Evolutionary conservation across 2,329 filamentous ascomycete species (phyloP), one percentile per base, ranked within the genome.

Genomic region (Verticillium klebahnii): DNA sequence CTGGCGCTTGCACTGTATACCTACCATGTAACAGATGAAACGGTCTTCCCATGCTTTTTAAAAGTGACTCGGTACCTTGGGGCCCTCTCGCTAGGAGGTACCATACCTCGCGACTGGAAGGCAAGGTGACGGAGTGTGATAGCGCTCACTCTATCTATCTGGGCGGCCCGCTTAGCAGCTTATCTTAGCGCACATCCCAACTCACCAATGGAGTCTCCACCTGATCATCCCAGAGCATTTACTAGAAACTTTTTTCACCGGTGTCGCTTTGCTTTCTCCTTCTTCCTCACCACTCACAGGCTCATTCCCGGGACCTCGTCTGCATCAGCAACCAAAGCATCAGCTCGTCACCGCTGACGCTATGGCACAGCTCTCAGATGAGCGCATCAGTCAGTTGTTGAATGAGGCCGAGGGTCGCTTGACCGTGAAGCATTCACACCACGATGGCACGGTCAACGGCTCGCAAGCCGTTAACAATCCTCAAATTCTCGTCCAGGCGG

Each of bases 281-380:
- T 14, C 14, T 40, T 32, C 57, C 9, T 56, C 23, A 39, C 23
- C 14, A 29, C 34, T 14, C 37, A 37, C 17, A 19, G 29, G 55
- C 59, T 29, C 29, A 11, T 19, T 17, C 29, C 19, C 25, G 11
- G 45, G 57, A 17, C 36, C 36, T 17, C 50, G n/a, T 57, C 56
- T 17, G 58, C 40, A 50, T 52, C 45, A 12, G 45, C 19, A 52
- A 25, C 2, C 5, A 8, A 11, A 45, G 9, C 45, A 11, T 11
- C 19, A 12, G 45, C 45, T 25, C 37, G 37, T 17, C n/a, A 36
- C 34, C 14, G 34, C 19, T 52, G 19, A 56, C 62, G 64, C 61
- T 65, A 66, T 66, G 64, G 59, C 61, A 61, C 59, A 61, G 58
- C 57, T 66, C 23, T 62, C 54, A 50, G 63, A 66, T 65, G 64